phyloP scores from a whole-genome alignment of 2,329 filamentous ascomycete genomes.

The Alternaria ethzedia region DNA sequence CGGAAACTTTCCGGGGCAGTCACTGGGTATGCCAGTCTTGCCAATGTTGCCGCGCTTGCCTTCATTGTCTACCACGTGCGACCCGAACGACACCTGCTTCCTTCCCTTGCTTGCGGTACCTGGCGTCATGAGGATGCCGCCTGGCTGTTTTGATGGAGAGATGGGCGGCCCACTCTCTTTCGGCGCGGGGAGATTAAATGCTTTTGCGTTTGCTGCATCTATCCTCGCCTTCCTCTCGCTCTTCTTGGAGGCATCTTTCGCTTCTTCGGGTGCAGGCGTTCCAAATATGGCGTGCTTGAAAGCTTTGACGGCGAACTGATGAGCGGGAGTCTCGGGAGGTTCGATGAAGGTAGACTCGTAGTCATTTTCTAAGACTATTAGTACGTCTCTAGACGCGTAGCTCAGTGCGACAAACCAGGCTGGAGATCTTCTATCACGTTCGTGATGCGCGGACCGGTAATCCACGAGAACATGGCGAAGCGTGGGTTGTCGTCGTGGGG shows the following conservation, averaged over 20 bases:
- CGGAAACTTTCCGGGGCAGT: slow-evolving; percentile 57
- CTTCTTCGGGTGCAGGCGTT: slow-evolving; percentile 62
- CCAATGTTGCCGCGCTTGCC: slow-evolving; percentile 54
- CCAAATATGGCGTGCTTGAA: slow-evolving; percentile 71
- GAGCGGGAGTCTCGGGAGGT: slow-evolving; percentile 68
- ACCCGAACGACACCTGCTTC: slow-evolving; percentile 68
- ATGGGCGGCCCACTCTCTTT: slow-evolving; percentile 28
- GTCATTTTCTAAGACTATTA: slow-evolving; percentile 35
- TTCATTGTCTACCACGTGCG: slow-evolving; percentile 64
- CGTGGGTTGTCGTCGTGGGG: background rate
- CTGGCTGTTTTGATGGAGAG: slow-evolving; percentile 64
- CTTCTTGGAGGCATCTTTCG: slow-evolving; percentile 29
- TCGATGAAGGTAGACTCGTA: slow-evolving; percentile 57
- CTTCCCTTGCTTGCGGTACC: slow-evolving; percentile 62
- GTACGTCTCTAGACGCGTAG: slow-evolving; percentile 1
- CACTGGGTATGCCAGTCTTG: slow-evolving; percentile 56
- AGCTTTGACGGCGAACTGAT: slow-evolving; percentile 70
- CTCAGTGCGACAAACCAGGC: slow-evolving; percentile 30
- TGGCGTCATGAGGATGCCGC: slow-evolving; percentile 68
- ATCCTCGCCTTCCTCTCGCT: slow-evolving; percentile 35
- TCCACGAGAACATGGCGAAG: slow-evolving; percentile 48
- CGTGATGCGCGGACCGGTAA: slow-evolving; percentile 47
- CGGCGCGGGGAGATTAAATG: slow-evolving; percentile 24
- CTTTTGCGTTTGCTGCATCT: slow-evolving; percentile 33
- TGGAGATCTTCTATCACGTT: slow-evolving; percentile 47